Conservation (phyloP, 2,329 filamentous ascomycete genomes). For the Ophiostoma triangulosporum region DNA sequence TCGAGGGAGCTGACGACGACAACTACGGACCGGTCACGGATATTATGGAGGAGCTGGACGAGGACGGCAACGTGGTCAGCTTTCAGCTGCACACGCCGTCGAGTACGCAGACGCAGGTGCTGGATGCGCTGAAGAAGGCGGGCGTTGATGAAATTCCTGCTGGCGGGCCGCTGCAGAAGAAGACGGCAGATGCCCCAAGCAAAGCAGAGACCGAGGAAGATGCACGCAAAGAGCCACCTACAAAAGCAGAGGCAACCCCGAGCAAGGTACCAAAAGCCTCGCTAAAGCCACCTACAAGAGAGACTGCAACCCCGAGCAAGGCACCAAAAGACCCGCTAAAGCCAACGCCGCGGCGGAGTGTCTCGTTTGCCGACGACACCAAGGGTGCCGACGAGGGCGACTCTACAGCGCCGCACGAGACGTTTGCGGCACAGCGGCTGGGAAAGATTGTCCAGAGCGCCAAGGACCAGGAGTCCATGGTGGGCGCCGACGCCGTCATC, state of each 20-base stretch:
- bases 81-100: slow-evolving; percentile 53
- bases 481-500: slow-evolving; percentile 39
- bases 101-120: slow-evolving; percentile 50
- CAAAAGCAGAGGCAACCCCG: background rate
- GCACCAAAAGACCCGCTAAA: background rate
- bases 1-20: slow-evolving; percentile 29
- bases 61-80: slow-evolving; percentile 72
- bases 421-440: slow-evolving; percentile 32
- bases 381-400: slow-evolving; percentile 29
- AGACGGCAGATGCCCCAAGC: background rate
- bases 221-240: background rate
- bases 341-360: slow-evolving; percentile 31
- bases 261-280: background rate
- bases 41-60: slow-evolving; percentile 84
- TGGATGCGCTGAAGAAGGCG: slow-evolving; percentile 64
- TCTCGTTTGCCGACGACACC: slow-evolving; percentile 50
- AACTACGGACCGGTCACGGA: slow-evolving; percentile 71
- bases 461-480: slow-evolving; percentile 37
- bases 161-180: background rate
- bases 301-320: too few relatives aligned
- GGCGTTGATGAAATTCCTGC: slow-evolving; percentile 37
- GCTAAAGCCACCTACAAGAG: background rate
- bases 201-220: background rate
- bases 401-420: slow-evolving; percentile 14
- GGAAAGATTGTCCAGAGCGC: slow-evolving; percentile 44